These are phyloP conservation scores for Phytophthora cryptogea DNA, from an alignment of 352 stramenopile genomes.

Conservation along the genomic window DNA sequence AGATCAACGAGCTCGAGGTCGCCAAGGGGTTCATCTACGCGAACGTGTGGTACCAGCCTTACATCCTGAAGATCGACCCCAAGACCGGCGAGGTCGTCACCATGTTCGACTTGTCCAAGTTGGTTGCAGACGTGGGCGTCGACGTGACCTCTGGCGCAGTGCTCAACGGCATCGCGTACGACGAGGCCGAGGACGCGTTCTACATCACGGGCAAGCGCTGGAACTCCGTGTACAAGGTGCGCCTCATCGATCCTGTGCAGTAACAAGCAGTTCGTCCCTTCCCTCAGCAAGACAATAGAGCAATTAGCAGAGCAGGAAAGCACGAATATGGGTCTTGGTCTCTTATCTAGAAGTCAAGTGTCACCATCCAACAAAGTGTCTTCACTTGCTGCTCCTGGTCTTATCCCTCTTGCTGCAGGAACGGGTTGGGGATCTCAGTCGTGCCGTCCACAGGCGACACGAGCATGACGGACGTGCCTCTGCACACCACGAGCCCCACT, in stretches of 20 bases:
- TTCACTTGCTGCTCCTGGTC: not conserved
- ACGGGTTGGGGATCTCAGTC: slow-evolving; percentile 93
- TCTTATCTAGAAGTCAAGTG: slow-evolving; percentile 25
- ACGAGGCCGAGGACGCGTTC: slow-evolving; percentile 86
- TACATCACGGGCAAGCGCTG: slow-evolving; percentile 95
- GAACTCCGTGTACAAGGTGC: slow-evolving; percentile 91
- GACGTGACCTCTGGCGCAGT: slow-evolving; percentile 65
- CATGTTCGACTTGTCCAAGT: slow-evolving; percentile 84
- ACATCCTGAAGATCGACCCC: slow-evolving; percentile 94
- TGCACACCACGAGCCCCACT: slow-evolving; percentile 94
- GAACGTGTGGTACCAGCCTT: slow-evolving; percentile 95
- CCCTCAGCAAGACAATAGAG: slow-evolving; percentile 15
- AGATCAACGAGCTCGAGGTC: slow-evolving; percentile 95
- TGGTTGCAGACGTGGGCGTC: slow-evolving; percentile 67
- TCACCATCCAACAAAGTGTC: slow-evolving; percentile 2
- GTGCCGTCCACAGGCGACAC: slow-evolving; percentile 92
- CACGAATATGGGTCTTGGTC: slow-evolving; percentile 25
- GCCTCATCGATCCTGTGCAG: slow-evolving; percentile 52
- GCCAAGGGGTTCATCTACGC: slow-evolving; percentile 93
- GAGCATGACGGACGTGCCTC: slow-evolving; percentile 92
- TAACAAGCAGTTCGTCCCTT: slow-evolving; percentile 6
- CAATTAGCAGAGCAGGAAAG: slow-evolving; percentile 9
- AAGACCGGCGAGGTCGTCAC: slow-evolving; percentile 78
- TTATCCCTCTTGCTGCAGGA: slow-evolving; percentile 86
- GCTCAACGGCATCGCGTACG: slow-evolving; percentile 95